Base-by-base conservation (phyloP, 23 red algal species). In the Gracilaria domingensis region DNA sequence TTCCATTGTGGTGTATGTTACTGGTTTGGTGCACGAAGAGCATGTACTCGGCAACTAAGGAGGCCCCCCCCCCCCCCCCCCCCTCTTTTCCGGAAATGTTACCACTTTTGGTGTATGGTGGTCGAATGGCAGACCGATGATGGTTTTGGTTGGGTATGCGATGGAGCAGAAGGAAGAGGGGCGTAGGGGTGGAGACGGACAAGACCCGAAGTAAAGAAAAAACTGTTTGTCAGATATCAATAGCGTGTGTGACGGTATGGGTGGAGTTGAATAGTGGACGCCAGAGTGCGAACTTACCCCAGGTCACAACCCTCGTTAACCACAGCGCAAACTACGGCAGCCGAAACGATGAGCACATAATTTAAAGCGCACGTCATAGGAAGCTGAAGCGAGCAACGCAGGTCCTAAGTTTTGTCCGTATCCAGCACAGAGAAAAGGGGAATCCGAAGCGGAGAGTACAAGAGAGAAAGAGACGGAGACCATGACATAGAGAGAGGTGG, bases 1-100 rank as follows among this genome's bases (percentile, higher is more conserved):
- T 69, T 69, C 9, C 32, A 20, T 9, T 69, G 4, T 37, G 16
- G 64, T 69, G 64, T 69, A 37, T 69, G 64, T 69, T 69, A 69
- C 64, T 69, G 64, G 12, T 69, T 69, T 11, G 30, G 64, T 69
- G 30, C 64, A 69, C 64, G 32, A 37, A 18, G 32, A 69, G 30
- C 6, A 65, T 65, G 32, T 69, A 24, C 30, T 66, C 8, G 45
- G 45, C 17, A 20, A 20, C 13, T n/a, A n/a, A n/a, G n/a, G n/a
- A n/a, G n/a, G n/a, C n/a, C n/a, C n/a, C n/a, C n/a, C n/a, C n/a
- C n/a, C 12, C 45, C 45, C 7, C 45, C 45, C 45, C 45, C 51
- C 51, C 51, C 51, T 55, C 30, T 20, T 69, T 69, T 36, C 7
- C 64, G 30, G 32, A 69, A 69, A 9, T 36, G 64, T 32, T 69